Evolutionary conservation across 805 yeast genomes (phyloP).

Genomic region (Debaryomyces castellii): DNA sequence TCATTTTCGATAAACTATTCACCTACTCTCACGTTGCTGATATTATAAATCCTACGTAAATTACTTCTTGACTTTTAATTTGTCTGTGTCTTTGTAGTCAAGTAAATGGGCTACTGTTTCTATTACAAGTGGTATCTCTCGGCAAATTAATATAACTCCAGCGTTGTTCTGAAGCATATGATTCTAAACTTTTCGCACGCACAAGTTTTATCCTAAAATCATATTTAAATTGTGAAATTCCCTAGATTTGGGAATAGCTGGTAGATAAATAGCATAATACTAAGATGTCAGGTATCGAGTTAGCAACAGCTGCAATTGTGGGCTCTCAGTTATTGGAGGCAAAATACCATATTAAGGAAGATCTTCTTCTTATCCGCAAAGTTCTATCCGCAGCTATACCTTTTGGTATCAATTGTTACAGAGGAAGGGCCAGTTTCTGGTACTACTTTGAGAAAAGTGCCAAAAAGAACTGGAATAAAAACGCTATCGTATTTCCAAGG

Average conservation of each 20-base stretch:
- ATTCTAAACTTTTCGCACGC: not conserved
- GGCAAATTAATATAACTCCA: no score
- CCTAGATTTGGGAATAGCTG: not conserved
- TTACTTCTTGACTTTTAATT: no score
- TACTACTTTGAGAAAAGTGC: constrained; percentile 64
- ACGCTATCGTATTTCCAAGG: constrained; percentile 65
- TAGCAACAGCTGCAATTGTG: constrained; percentile 42
- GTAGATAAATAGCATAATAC: no score
- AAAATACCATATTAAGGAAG: constrained; percentile 49
- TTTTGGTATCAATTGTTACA: constrained; percentile 34
- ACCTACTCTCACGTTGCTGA: no score
- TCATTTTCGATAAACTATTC: no score
- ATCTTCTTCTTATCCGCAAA: constrained; percentile 48
- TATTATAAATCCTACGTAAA: no score
- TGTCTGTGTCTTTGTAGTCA: no score
- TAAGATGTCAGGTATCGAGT: constrained; percentile 35
- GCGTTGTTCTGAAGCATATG: no score
- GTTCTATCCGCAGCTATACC: constrained; percentile 40
- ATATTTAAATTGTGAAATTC: not conserved
- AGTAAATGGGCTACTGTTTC: no score
- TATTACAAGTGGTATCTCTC: no score
- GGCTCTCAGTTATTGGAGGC: constrained; percentile 49
- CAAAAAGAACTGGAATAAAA: constrained; percentile 43
- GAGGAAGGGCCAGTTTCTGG: constrained; percentile 62
- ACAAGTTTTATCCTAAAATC: not conserved